Base-by-base conservation (phyloP, 805 yeast species). In the Cyberlindnera veronae region DNA sequence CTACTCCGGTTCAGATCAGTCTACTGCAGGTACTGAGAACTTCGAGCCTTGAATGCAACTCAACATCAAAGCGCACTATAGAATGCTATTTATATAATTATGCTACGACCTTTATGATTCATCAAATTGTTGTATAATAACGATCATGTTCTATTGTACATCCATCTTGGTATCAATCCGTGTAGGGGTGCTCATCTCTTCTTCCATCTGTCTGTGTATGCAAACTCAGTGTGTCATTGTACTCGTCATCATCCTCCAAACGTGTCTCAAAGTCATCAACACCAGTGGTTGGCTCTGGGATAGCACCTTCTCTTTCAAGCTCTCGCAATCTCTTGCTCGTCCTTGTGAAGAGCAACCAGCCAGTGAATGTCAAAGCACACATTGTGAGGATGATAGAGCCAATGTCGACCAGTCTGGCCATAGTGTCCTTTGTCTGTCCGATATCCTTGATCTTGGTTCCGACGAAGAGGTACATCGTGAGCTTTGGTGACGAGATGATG, bases 401-500 rank as follows among this genome's bases (percentile, higher is more conserved):
- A 2, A 83, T 38, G 57, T 88, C 91, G 8, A 84, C 65, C n/a
- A 81, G 31, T 53, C 74, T 74, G 3, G 81, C 66, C 1, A 69
- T 54, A 4, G 67, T 45, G 28, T 79, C 74, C 27, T 74, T 72
- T 3, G 72, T 62, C 38, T 77, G 76, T 3, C 93, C 91, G 37
- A 90, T 65, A 32, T 76, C 75, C 43, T 79, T 84, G 26, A 90
- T 57, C 42, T 86, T 79, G 37, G 78, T 72, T 6, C 97, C 97
- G 26, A 87, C 74, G 55, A 86, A 89, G 10, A 87, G 64, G 52
- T 82, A 85, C 37, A 86, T 66, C n/a, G 85, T 57, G 45, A 83
- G 65, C 57, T 90, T 93, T 7, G 98, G 98, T 0, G 95, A 77
- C 2, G 95, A 79, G 24, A 87, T 59, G 0, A 78, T 48, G 18